Evolutionary conservation across 257 asterid species (phyloP).

Genomic region (Scutellaria barbata): DNA sequence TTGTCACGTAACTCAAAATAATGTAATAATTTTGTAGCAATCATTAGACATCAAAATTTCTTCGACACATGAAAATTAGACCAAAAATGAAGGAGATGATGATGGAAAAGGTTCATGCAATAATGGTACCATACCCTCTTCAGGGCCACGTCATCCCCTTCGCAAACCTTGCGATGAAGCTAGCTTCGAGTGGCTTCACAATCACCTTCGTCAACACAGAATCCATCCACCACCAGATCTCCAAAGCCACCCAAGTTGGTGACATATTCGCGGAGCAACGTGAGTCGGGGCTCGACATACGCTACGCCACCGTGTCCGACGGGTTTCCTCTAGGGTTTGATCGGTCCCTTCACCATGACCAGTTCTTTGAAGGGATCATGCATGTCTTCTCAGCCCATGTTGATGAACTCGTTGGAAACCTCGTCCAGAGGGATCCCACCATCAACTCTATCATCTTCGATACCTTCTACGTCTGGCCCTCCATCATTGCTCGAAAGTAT

Average conservation of each 20-base stretch:
- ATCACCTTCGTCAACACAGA: slow-evolving; percentile 51
- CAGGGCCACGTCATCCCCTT: slow-evolving; percentile 55
- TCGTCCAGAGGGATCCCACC: slow-evolving; percentile 37
- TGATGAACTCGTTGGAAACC: slow-evolving; percentile 43
- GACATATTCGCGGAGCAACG: slow-evolving; percentile 39
- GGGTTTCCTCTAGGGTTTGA: slow-evolving; percentile 50
- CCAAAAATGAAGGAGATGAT: not conserved
- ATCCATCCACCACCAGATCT: slow-evolving; percentile 42
- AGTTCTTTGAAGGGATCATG: slow-evolving; percentile 36
- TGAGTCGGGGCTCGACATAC: slow-evolving; percentile 42
- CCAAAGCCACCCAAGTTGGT: slow-evolving; percentile 19
- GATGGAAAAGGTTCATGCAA: slow-evolving; percentile 36
- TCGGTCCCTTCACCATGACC: slow-evolving; percentile 43
- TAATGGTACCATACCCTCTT: slow-evolving; percentile 46
- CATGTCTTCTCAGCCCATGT: slow-evolving; percentile 36
- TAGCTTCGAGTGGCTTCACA: slow-evolving; percentile 48
- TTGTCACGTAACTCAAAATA: no score
- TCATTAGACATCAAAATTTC: no score
- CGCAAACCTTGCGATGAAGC: slow-evolving; percentile 45
- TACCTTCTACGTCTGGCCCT: slow-evolving; percentile 53
- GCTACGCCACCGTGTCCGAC: slow-evolving; percentile 42
- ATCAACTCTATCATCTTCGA: slow-evolving; percentile 50
- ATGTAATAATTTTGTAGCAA: no score
- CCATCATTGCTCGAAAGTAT: slow-evolving; percentile 48
- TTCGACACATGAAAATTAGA: no score